A percentile compares a stretch with the other conserved stretches of the same genome.
These are phyloP conservation scores for Microsporum ferrugineum DNA, from an alignment of 2,329 filamentous ascomycete species.

Conservation along the genomic window DNA sequence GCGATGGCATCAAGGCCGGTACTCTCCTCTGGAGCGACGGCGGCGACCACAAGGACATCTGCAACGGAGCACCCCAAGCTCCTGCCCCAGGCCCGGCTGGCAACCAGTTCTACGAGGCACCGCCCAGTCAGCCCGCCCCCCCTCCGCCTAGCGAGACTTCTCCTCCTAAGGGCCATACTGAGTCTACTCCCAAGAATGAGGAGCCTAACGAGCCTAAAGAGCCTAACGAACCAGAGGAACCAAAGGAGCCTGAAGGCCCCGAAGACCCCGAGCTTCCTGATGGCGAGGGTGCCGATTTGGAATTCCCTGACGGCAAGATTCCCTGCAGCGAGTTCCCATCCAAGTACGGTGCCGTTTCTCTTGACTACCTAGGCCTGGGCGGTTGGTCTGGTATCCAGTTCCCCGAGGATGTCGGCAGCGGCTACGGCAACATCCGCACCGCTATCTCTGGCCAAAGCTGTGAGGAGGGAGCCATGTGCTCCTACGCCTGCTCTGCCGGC, in stretches of 20 bases:
- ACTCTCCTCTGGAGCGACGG: conserved; percentile 53
- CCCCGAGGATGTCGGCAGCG: conserved; percentile 39
- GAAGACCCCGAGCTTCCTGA: conserved; percentile 15
- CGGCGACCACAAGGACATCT: conserved; percentile 47
- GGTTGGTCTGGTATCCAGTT: conserved; percentile 76
- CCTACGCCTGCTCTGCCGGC: conserved; percentile 81
- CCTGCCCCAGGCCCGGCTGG: neutral
- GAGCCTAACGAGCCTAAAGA: neutral
- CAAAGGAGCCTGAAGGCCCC: conserved; percentile 4
- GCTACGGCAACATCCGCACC: conserved; percentile 56
- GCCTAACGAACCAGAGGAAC: conserved; percentile 8
- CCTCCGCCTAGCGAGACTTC: neutral
- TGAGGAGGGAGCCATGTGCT: conserved; percentile 60
- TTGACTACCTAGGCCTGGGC: conserved; percentile 56
- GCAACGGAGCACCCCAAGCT: conserved; percentile 18
- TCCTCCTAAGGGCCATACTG: neutral
- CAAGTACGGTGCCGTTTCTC: conserved; percentile 63
- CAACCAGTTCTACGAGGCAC: conserved; percentile 14
- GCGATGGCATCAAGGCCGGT: conserved; percentile 59
- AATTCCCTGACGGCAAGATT: conserved; percentile 66
- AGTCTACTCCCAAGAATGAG: neutral
- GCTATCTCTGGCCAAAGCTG: conserved; percentile 52
- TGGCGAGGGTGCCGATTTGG: conserved; percentile 47
- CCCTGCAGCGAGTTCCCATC: conserved; percentile 65
- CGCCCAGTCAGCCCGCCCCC: conserved; percentile 10